phyloP scores from a whole-genome alignment of 192 early-diverging fungal species.

The Nowakowskiella sp. region DNA sequence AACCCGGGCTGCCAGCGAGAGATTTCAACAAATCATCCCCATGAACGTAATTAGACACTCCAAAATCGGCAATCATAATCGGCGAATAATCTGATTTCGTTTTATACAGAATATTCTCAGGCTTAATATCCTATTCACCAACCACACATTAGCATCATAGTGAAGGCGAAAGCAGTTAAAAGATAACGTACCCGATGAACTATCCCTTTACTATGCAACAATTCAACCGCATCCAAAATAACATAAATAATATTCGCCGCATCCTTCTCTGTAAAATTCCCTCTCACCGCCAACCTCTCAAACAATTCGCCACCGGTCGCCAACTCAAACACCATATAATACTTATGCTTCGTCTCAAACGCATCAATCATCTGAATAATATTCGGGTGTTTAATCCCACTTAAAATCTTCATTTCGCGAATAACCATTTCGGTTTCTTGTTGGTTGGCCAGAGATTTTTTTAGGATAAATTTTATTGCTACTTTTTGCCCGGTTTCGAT shows the following conservation, averaged over 20 bases:
- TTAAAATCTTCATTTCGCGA: neutral
- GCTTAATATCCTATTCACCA: slow-evolving; percentile 20
- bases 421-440: neutral
- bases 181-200: slow-evolving; percentile 60
- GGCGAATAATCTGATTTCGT: slow-evolving; percentile 17
- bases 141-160: neutral
- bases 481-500: neutral
- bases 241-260: slow-evolving; percentile 70
- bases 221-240: slow-evolving; percentile 71
- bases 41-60: slow-evolving; percentile 39
- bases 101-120: slow-evolving; percentile 44
- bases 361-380: neutral
- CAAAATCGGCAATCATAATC: slow-evolving; percentile 51
- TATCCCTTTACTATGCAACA: slow-evolving; percentile 74
- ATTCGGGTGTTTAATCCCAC: neutral
- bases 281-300: slow-evolving; percentile 67
- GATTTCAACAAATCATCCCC: slow-evolving; percentile 40
- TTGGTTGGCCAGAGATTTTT: neutral
- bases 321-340: slow-evolving; percentile 68
- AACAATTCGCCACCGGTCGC: slow-evolving; percentile 90
- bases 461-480: slow-evolving; percentile 4
- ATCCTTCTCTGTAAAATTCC: slow-evolving; percentile 64
- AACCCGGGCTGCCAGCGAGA: slow-evolving; percentile 41
- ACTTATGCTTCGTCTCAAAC: neutral
- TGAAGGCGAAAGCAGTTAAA: neutral